Conservation (phyloP, 2,329 filamentous ascomycete species). For the Penicillium crustosum region DNA sequence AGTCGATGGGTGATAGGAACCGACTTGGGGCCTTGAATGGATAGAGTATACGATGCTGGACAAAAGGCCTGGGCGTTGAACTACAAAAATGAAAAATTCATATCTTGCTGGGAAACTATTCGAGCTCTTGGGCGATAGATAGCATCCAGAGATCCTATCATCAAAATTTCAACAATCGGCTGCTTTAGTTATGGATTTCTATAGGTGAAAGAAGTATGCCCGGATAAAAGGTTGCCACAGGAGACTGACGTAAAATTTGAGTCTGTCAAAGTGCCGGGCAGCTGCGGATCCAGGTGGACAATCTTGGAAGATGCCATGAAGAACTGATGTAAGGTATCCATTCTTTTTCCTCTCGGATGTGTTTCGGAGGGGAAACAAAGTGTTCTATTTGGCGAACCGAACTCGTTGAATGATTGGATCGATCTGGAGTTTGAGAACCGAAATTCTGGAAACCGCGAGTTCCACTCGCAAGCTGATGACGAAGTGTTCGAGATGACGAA, state of each 20-base stretch:
- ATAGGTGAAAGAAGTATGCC: too few species aligned
- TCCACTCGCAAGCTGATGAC: conserved; percentile 5
- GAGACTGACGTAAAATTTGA: conserved; percentile 2
- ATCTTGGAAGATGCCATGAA: neutral
- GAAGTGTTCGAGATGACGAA: conserved; percentile 6
- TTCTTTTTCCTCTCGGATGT: neutral
- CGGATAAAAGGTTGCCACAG: neutral
- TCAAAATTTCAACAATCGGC: neutral
- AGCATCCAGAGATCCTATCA: neutral
- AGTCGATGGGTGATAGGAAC: neutral
- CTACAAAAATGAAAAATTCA: neutral
- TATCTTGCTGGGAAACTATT: neutral
- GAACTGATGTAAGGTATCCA: conserved; percentile 3
- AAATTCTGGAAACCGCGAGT: conserved; percentile 3
- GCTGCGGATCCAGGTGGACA: neutral
- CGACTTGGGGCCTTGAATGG: neutral
- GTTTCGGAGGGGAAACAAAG: neutral
- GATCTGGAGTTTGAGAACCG: neutral
- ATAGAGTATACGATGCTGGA: neutral
- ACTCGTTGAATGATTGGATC: neutral
- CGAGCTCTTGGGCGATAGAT: too few species aligned
- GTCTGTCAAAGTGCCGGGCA: neutral
- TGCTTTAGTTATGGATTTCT: neutral
- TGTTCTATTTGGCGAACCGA: neutral
- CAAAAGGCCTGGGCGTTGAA: neutral